Percentiles rank a stretch among this genome's conserved stretches.
These are phyloP conservation scores for Bipolaris zeicola DNA, from an alignment of 2,329 filamentous ascomycete species.

Conservation along the genomic window DNA sequence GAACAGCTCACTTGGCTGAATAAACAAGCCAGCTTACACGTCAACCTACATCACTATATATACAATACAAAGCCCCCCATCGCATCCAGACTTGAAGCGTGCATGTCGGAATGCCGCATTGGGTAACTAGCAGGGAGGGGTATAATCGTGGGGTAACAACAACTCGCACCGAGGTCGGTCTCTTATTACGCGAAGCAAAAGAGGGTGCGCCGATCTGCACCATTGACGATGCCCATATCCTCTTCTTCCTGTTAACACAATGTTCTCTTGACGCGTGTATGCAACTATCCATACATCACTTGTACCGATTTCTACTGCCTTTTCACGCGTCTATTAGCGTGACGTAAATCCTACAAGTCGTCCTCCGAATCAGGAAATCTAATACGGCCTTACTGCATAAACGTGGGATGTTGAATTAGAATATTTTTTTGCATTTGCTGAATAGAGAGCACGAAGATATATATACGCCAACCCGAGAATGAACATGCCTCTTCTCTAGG, in stretches of 20 bases:
- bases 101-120: constrained; percentile 20
- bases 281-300: no score
- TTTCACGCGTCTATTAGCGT: neutral
- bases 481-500: constrained; percentile 6
- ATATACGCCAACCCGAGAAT: constrained; percentile 8
- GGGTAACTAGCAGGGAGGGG: constrained; percentile 18
- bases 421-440: neutral
- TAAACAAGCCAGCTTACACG: no score
- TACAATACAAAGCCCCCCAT: neutral
- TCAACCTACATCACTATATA: neutral
- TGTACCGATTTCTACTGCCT: neutral
- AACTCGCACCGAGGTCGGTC: constrained; percentile 8
- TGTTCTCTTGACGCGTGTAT: neutral
- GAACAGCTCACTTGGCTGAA: no score
- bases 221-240: neutral
- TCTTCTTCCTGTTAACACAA: neutral
- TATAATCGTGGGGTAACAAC: constrained; percentile 21
- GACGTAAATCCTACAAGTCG: neutral
- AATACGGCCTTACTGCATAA: neutral
- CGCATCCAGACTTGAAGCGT: neutral
- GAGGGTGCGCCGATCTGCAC: constrained; percentile 6
- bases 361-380: neutral
- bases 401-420: neutral
- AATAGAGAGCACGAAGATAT: constrained; percentile 7
- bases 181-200: neutral